Base-by-base conservation (phyloP, 805 yeast species). In the Yarrowia sp. region DNA sequence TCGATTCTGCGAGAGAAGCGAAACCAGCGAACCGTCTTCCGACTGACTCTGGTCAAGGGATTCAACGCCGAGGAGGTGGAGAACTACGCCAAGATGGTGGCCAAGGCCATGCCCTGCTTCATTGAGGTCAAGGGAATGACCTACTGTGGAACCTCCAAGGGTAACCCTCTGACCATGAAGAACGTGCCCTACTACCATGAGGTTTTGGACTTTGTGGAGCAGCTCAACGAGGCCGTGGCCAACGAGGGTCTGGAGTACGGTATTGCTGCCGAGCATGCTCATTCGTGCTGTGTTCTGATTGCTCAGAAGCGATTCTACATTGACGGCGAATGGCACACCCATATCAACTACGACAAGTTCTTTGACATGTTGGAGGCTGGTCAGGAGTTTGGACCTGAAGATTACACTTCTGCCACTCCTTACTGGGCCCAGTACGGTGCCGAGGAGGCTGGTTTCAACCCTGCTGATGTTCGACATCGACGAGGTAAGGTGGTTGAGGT, bases 61-160 rank as follows among this genome's bases (percentile, higher is more conserved):
- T 92, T 92, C 79, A 92, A 92, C 71, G 89, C 90, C 87, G 84
- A 81, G 62, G 96, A 90, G 67, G 82, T 87, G 30, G 81, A 81
- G 24, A 89, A 93, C 10, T 92, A 92, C 73, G 97, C 96, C 0
- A 96, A 90, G 72, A 80, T 92, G 80, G 95, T 92, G 19, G 88
- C 82, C 66, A 81, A 85, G 65, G 97, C 92, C 2, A 77, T 79
- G 66, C 98, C 98, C 1, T 87, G 96, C 46, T 89, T 92, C 70
- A 88, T 92, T 66, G 98, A 92, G 75, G 88, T 92, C 67, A 92
- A 92, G 76, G 98, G 98, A 64, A 97, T 96, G 12, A 92, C 98
- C 0, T 92, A 90, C 77, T 91, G 97, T 79, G 98, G 98, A 0
- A 88, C 96, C 0, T 88, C 96, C 51, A 89, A 90, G 73, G 92